Percentiles rank a stretch among this genome's conserved stretches.
phyloP scores from a whole-genome alignment of 2,329 filamentous ascomycete genomes.

The Cadophora luteo-olivacea region DNA sequence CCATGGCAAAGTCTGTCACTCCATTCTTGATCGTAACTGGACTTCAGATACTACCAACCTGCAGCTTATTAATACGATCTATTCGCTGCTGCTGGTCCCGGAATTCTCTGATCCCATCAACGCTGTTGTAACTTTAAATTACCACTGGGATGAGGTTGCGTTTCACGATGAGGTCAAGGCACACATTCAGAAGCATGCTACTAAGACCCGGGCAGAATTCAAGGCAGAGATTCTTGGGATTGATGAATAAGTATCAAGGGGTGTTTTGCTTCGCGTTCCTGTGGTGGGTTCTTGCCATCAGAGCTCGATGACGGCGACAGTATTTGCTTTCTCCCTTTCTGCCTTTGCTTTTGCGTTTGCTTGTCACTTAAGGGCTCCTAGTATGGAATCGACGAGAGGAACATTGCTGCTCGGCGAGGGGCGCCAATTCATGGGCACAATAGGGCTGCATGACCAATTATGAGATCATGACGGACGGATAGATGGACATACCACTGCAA shows the following conservation, averaged over 20 bases:
- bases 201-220: slow-evolving; percentile 21
- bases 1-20: slow-evolving; percentile 28
- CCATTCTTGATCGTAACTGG: slow-evolving; percentile 26
- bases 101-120: slow-evolving; percentile 27
- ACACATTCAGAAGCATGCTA: slow-evolving; percentile 24
- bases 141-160: slow-evolving; percentile 26
- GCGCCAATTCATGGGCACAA: no score
- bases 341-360: background rate
- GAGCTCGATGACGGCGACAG: background rate
- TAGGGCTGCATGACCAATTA: no score
- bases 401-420: no score
- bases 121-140: slow-evolving; percentile 25
- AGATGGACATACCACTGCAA: no score
- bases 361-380: no score
- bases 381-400: no score
- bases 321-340: background rate
- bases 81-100: slow-evolving; percentile 22
- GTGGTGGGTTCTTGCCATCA: background rate
- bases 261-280: background rate
- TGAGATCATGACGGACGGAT: no score
- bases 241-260: background rate
- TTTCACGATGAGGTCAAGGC: slow-evolving; percentile 23
- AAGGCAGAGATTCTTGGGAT: slow-evolving; percentile 22
- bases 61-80: slow-evolving; percentile 26
- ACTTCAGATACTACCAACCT: slow-evolving; percentile 24